A percentile compares a stretch with the other conserved stretches of the same genome.
These are phyloP conservation scores for Geotrichum australiense DNA, from an alignment of 1,139 yeast species.

Conservation along the genomic window DNA sequence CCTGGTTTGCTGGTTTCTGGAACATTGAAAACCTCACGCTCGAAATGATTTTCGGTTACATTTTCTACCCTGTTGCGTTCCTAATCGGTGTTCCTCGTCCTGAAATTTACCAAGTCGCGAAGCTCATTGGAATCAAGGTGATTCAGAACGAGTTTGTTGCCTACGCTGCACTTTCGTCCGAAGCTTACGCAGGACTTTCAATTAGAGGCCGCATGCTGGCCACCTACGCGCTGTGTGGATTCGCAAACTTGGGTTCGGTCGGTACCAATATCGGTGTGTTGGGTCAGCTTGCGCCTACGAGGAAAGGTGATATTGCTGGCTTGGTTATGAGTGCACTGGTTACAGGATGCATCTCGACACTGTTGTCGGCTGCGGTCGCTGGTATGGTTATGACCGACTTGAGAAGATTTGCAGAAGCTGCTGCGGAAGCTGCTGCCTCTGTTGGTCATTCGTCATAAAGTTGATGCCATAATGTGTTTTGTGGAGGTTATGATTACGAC, in stretches of 20 bases:
- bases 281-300: slow-evolving; percentile 49
- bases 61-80: slow-evolving; percentile 57
- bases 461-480: too few relatives aligned
- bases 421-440: slow-evolving; percentile 13
- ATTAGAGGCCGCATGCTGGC: slow-evolving; percentile 52
- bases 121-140: slow-evolving; percentile 51
- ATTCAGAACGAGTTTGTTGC: slow-evolving; percentile 63
- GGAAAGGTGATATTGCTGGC: slow-evolving; percentile 45
- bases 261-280: slow-evolving; percentile 62
- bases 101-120: slow-evolving; percentile 47
- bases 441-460: neutral
- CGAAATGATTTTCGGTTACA: slow-evolving; percentile 52
- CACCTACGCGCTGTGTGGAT: slow-evolving; percentile 60
- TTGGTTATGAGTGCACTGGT: slow-evolving; percentile 47
- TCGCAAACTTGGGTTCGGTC: slow-evolving; percentile 57
- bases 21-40: slow-evolving; percentile 40
- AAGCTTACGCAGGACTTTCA: slow-evolving; percentile 44
- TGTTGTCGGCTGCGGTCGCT: slow-evolving; percentile 57
- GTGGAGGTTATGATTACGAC: too few relatives aligned
- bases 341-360: slow-evolving; percentile 51
- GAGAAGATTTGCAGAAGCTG: slow-evolving; percentile 19
- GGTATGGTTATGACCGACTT: slow-evolving; percentile 60
- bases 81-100: slow-evolving; percentile 54
- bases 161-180: slow-evolving; percentile 39
- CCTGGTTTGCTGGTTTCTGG: slow-evolving; percentile 64